Base-by-base conservation (phyloP, 257 asterid genomes). In the Eucommia ulmoides region DNA sequence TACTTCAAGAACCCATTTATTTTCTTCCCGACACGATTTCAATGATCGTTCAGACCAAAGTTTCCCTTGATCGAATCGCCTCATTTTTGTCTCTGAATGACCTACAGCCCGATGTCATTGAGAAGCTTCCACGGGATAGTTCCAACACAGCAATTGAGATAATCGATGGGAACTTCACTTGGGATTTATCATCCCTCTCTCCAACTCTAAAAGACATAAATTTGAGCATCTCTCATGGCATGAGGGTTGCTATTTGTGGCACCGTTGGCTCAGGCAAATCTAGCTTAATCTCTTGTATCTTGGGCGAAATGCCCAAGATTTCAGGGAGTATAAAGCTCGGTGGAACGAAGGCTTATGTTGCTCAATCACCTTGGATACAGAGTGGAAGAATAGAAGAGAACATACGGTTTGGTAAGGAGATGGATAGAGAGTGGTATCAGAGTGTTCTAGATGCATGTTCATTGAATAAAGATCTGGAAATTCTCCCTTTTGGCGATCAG, bases 221-320 rank as follows among this genome's bases (percentile, higher is more conserved):
- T 23, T 7, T 75, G 9, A 59, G 61, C 65, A 76, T 65, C 15
- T 65, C 56, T 53, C 66, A 53, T 57, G 83, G 83, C 38, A 75
- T 72, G 83, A 70, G 68, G 16, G 79, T 75, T 45, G 83, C 83
- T 10, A 68, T 75, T 6, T 75, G 79, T 10, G 83, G 83, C 17
- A 64, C 66, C n/a, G 83, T 75, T 65, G 82, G 82, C 20, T 71
- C 82, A 14, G 82, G 82, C 33, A 75, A 75, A 61, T 75, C 82
- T 3, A 75, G 82, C 62, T 68, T 75, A 17, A 75, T 75, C 52
- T 75, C 79, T 50, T 68, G 69, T 64, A 72, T 75, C 46, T 78
- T 75, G 52, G 82, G 82, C 8, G 79, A 75, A 70, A 68, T 75
- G 58, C 79, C 76, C 3, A 75, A 72, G 65, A 26, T 52, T 41